phyloP scores from a whole-genome alignment of 768 basidiomycete genomes.

The Termitomyces sp. region DNA sequence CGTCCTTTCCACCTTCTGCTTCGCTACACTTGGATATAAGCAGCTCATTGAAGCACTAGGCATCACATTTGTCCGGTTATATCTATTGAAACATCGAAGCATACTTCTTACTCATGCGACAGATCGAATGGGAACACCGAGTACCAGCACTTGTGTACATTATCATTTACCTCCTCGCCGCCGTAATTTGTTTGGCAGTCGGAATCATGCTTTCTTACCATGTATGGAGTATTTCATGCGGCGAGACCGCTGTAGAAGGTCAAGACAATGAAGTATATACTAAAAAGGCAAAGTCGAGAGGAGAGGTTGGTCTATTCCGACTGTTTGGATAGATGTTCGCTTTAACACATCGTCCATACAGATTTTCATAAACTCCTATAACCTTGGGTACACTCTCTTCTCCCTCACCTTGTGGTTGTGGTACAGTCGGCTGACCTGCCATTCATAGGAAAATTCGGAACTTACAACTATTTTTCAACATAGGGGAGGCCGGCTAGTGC shows the following conservation, averaged over 20 bases:
- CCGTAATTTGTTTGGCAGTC: conserved; percentile 74
- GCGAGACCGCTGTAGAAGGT: conserved; percentile 87
- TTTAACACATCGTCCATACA: conserved; percentile 19
- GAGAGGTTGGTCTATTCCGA: conserved; percentile 49
- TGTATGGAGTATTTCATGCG: conserved; percentile 62
- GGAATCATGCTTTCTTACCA: conserved; percentile 72
- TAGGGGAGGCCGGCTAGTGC: conserved; percentile 78
- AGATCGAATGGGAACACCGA: conserved; percentile 51
- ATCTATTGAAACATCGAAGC: conserved; percentile 20
- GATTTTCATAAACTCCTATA: conserved; percentile 89
- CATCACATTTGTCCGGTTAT: conserved; percentile 33
- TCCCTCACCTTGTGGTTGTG: not conserved
- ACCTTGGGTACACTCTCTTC: conserved; percentile 60
- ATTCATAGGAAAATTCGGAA: conserved; percentile 55
- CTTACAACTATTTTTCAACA: conserved; percentile 82
- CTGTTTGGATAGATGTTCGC: not conserved
- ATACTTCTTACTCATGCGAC: not conserved
- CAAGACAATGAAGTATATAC: conserved; percentile 85
- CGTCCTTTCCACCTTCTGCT: conserved; percentile 62
- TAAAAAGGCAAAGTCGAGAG: conserved; percentile 60
- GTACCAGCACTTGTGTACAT: conserved; percentile 71
- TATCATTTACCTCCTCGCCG: conserved; percentile 70
- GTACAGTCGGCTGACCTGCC: not conserved
- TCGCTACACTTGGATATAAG: conserved; percentile 60
- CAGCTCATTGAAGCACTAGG: conserved; percentile 58